Evolutionary conservation across 2,329 filamentous ascomycete genomes (phyloP), one percentile per base, ranked within the genome.

Genomic region (Rhinocladiella mackenziei): DNA sequence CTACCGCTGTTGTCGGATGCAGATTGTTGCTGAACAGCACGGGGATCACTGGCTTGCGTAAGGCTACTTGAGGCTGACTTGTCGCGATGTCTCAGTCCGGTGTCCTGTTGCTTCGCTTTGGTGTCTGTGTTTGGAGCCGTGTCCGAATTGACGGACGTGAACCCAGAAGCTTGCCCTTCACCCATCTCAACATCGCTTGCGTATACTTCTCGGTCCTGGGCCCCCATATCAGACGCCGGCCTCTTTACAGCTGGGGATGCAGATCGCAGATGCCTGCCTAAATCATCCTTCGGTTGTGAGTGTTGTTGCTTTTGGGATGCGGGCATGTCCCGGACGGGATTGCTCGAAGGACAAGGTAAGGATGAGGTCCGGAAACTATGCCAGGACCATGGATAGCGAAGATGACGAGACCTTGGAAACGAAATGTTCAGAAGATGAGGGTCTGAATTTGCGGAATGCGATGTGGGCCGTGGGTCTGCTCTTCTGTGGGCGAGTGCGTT

Each of bases 211-310:
- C 50, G 43, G 19, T 62, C 59, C 36, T 59, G 60, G 25, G 61
- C 69, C 51, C 76, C 74, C 73, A 78, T 75, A 49, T 73, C 72
- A 23, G 73, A 70, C 30, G 75, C 74, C 41, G 67, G 69, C 51
- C 75, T 67, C 61, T 79, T 79, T 4, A 62, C 48, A 19, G 75
- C 73, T 22, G 76, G 76, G 35, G 73, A 76, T 11, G 70, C 70
- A 20, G 72, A 71, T 43, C 75, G 48, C 46, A 56, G 56, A 17
- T 60, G 56, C 30, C 58, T 44, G 40, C 41, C 37, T 39, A 51
- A 50, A 48, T 58, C 55, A 57, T 57, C 53, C 50, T 53, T 53
- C 30, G 45, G 43, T 51, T 45, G 47, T 38, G 48, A 46, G 18
- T 61, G 51, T 20, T 37, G 58, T 56, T 51, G 46, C 43, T 42